Conservation (phyloP, 2,329 filamentous ascomycete species). For the Colletotrichum simmondsii region DNA sequence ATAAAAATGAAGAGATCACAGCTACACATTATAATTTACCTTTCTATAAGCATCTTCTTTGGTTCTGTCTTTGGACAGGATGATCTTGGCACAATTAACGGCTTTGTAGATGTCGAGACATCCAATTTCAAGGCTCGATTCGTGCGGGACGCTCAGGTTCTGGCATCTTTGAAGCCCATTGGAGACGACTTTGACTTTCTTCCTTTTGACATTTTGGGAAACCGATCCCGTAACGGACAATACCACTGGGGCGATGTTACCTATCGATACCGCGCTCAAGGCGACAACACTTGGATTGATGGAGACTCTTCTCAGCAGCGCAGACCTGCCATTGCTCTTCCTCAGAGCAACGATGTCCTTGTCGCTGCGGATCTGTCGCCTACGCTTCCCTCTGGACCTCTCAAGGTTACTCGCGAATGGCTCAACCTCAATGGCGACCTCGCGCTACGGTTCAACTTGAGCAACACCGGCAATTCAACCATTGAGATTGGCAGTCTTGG, state of each 20-base stretch:
- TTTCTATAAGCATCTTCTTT: background rate
- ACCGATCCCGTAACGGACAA: constrained; percentile 60
- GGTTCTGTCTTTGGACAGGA: constrained; percentile 37
- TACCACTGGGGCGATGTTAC: constrained; percentile 71
- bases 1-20: too few relatives aligned
- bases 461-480: constrained; percentile 50
- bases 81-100: constrained; percentile 50
- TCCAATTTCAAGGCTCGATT: constrained; percentile 54
- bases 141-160: constrained; percentile 56
- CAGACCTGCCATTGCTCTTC: constrained; percentile 45
- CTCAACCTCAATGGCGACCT: constrained; percentile 58
- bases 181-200: constrained; percentile 63
- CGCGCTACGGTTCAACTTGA: constrained; percentile 61
- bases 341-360: constrained; percentile 41
- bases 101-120: constrained; percentile 51
- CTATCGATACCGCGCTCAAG: constrained; percentile 59
- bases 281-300: constrained; percentile 53
- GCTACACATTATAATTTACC: background rate
- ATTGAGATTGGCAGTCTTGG: constrained; percentile 68
- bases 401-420: constrained; percentile 65
- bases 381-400: constrained; percentile 50
- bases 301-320: constrained; percentile 57
- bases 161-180: constrained; percentile 57
- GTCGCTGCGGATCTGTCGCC: constrained; percentile 52
- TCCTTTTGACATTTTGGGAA: constrained; percentile 59